Evolutionary conservation across 2,329 filamentous ascomycete genomes (phyloP), one percentile per base, ranked within the genome.

Genomic region (Elsinoe arachidis): DNA sequence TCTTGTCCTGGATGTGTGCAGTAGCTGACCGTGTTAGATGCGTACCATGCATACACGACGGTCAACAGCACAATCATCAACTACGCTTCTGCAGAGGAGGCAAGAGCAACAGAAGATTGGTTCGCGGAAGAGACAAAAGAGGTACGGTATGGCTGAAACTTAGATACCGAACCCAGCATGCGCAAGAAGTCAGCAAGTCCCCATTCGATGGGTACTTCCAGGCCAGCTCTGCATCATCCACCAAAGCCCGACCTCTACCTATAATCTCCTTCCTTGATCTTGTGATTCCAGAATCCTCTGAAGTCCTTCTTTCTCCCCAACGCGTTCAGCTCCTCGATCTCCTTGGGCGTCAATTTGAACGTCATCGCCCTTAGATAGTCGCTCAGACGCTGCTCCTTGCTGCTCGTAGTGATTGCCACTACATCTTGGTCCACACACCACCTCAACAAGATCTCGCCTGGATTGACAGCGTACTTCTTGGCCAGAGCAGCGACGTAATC

Each of bases 41-140:
- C 73, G 0, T 75, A 74, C 46, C 66, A 71, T 57, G 70, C 72
- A 2, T 76, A 76, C 55, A 76, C 73, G 0, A 72, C 70, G 33
- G 78, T 78, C 11, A 87, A 86, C 72, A 87, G 84, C 65, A 85
- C 81, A 0, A 80, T 87, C 30, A 78, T 89, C 60, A 89, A 87
- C 66, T 88, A 85, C 63, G 85, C 82, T 0, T 75, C 77, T 0
- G 70, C 71, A 0, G 76, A 80, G 54, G 80, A 84, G 63, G 66
- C 67, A 1, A 63, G 80, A 17, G 73, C 71, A 11, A 72, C 71
- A 2, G 84, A 86, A 37, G 84, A 85, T 60, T 89, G 86, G 86
- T 89, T 89, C 67, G 74, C 77, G 51, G 83, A 85, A 56, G 79
- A 76, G 1, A 66, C 71, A 1, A 76, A 72, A 0, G 69, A 78